A percentile compares a stretch with the other conserved stretches of the same genome.
Evolutionary conservation across 2,329 filamentous ascomycete species (phyloP).

Genomic region (Stagonosporopsis cucurbitacearum): DNA sequence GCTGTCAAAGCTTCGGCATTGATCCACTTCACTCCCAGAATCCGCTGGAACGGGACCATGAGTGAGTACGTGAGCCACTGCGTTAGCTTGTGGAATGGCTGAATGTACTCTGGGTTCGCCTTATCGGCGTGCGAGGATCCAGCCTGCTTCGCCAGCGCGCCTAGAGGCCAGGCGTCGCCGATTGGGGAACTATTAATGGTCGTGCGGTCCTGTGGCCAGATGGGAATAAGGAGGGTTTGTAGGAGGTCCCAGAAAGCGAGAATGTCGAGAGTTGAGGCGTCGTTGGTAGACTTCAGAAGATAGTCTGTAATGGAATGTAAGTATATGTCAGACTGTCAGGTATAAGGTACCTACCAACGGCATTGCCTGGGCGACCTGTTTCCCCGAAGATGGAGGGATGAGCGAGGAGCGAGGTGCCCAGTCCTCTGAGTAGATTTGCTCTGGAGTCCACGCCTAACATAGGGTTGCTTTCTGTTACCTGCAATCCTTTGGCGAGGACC

Average conservation of each 20-base stretch:
- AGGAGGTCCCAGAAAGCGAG: constrained; percentile 87
- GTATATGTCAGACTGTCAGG: not conserved
- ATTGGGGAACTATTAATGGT: constrained; percentile 82
- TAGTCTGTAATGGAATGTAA: constrained; percentile 16
- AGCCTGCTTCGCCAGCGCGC: constrained; percentile 71
- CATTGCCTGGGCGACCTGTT: constrained; percentile 84
- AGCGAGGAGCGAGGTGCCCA: constrained; percentile 77
- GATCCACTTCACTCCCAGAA: constrained; percentile 81
- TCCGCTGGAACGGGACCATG: constrained; percentile 85
- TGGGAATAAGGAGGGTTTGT: constrained; percentile 80
- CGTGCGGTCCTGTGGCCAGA: constrained; percentile 88
- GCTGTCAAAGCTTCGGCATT: constrained; percentile 86
- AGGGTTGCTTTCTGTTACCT: constrained; percentile 78
- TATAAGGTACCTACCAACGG: constrained; percentile 71
- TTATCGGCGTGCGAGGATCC: constrained; percentile 51
- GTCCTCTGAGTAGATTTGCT: constrained; percentile 74
- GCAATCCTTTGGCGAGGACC: constrained; percentile 76
- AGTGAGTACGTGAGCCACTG: constrained; percentile 95
- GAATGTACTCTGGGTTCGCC: constrained; percentile 72
- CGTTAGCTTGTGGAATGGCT: constrained; percentile 89
- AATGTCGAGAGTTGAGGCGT: constrained; percentile 63
- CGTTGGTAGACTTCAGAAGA: constrained; percentile 26
- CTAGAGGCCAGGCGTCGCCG: constrained; percentile 91
- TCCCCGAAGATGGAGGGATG: constrained; percentile 76
- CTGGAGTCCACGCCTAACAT: constrained; percentile 81